Percentiles rank a stretch among this genome's conserved stretches.
Evolutionary conservation across 2,329 filamentous ascomycete genomes (phyloP).

Genomic region (Cladosporium phlei): DNA sequence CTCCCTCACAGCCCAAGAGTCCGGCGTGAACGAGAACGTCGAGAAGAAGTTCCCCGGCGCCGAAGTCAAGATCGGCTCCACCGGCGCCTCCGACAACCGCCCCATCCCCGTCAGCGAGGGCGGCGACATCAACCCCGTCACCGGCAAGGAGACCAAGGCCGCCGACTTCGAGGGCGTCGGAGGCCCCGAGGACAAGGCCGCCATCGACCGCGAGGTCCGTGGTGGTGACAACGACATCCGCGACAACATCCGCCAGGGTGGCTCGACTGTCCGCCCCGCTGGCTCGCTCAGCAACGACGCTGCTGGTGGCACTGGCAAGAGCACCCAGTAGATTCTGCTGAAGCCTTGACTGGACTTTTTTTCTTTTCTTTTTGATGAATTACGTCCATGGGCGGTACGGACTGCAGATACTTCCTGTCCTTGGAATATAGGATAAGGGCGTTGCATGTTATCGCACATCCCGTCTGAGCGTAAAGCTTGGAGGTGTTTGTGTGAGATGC

Average conservation of each 20-base stretch:
- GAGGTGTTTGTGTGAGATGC: too few relatives aligned
- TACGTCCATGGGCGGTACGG: too few relatives aligned
- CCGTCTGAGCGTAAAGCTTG: too few relatives aligned
- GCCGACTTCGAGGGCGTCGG: conserved; percentile 46
- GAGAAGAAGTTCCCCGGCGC: conserved; percentile 42
- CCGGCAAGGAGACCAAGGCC: conserved; percentile 40
- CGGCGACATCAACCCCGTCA: conserved; percentile 26
- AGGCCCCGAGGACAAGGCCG: conserved; percentile 44
- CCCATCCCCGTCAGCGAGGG: conserved; percentile 46
- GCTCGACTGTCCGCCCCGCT: conserved; percentile 24
- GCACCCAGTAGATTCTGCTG: conserved; percentile 10
- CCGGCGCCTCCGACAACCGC: conserved; percentile 43
- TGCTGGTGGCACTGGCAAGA: conserved; percentile 16
- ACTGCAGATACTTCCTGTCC: not conserved
- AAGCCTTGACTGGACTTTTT: not conserved
- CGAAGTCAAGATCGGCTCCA: conserved; percentile 40
- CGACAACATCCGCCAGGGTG: conserved; percentile 37
- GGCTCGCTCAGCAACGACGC: conserved; percentile 12
- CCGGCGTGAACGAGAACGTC: conserved; percentile 43
- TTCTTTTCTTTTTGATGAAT: not conserved
- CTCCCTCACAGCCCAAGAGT: conserved; percentile 37
- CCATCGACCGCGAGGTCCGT: conserved; percentile 34
- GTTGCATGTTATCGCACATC: too few relatives aligned
- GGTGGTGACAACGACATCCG: conserved; percentile 39
- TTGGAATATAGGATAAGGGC: not conserved